Evolutionary conservation across 768 basidiomycete genomes (phyloP), one percentile per base, ranked within the genome.

Genomic region (Pleurotus eryngii): DNA sequence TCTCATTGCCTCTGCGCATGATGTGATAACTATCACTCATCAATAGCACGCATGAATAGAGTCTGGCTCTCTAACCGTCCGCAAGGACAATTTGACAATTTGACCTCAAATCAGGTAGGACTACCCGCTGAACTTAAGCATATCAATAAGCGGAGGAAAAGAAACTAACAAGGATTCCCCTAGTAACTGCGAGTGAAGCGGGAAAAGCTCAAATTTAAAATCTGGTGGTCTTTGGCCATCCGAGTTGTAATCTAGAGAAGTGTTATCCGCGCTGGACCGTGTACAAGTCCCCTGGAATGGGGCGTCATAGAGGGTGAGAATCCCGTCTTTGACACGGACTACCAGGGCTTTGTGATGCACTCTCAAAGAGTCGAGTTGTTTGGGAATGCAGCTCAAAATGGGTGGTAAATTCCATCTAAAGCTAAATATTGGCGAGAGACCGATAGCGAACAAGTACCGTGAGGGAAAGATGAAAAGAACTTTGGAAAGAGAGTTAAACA

Each of bases 121-220:
- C 78, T 86, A 87, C 85, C n/a, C 82, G 80, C 85, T 85, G 84
- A 86, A 87, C 83, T n/a, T 87, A 86, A 87, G 86, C 85, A 87
- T 86, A 87, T 87, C 83, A 88, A 86, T 87, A 86, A 89, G 86
- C 81, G 82, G 85, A 87, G 86, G 86, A 87, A 87, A 89, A 89
- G 87, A 87, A 89, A 89, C 85, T 86, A 88, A 88, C 86, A 81
- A 86, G 86, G 86, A 87, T 87, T 88, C 83, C 86, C 84, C 80
- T 84, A 87, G 86, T 87, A 84, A n/a, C 86, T 84, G 86, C 84
- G 82, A 87, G 86, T 85, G 86, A 87, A 88, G 82, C 75, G 82
- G 86, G 84, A 88, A 82, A 74, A 86, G 84, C 85, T 86, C 86
- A 86, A 87, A 85, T 86, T 86, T 86, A 76, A 79, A 86, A 86